Evolutionary conservation across 1,284 basidiomycete genomes (phyloP).

Genomic region (Tranzscheliella williamsii): DNA sequence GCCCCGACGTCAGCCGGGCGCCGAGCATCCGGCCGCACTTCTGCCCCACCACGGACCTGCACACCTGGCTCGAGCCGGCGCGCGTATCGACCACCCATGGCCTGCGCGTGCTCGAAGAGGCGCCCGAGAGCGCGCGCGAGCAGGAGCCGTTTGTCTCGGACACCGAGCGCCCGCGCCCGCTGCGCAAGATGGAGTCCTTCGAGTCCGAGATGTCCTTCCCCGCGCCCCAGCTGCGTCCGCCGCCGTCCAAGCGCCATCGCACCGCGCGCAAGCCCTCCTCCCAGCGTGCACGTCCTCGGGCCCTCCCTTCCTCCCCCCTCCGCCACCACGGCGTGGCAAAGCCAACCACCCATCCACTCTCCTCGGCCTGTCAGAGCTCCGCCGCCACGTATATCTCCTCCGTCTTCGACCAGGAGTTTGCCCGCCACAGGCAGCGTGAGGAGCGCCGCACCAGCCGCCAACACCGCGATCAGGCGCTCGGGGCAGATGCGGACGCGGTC

Average conservation of each 20-base stretch:
- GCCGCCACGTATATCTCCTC: conserved; percentile 22
- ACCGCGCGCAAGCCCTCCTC: background rate
- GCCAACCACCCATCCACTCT: background rate
- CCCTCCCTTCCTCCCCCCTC: no score
- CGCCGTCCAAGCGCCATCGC: background rate
- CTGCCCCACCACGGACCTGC: conserved; percentile 44
- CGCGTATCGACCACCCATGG: conserved; percentile 25
- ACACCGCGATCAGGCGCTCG: no score
- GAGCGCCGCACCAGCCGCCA: no score
- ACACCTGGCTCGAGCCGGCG: conserved; percentile 45
- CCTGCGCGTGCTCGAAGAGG: conserved; percentile 19
- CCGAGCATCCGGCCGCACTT: conserved; percentile 53
- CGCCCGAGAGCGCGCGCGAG: conserved; percentile 5
- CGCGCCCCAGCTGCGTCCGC: background rate
- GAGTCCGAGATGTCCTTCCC: conserved; percentile 3
- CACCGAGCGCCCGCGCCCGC: conserved; percentile 5
- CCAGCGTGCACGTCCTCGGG: no score
- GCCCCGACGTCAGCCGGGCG: conserved; percentile 26
- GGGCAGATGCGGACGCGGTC: no score
- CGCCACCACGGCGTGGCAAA: background rate
- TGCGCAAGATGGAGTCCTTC: conserved; percentile 2
- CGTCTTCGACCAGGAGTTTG: conserved; percentile 26
- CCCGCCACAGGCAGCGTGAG: no score
- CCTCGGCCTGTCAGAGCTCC: conserved; percentile 22
- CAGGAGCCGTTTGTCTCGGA: conserved; percentile 23